These are phyloP conservation scores for Colletotrichum abscissum DNA, from an alignment of 2,329 filamentous ascomycete genomes.

Conservation along the genomic window DNA sequence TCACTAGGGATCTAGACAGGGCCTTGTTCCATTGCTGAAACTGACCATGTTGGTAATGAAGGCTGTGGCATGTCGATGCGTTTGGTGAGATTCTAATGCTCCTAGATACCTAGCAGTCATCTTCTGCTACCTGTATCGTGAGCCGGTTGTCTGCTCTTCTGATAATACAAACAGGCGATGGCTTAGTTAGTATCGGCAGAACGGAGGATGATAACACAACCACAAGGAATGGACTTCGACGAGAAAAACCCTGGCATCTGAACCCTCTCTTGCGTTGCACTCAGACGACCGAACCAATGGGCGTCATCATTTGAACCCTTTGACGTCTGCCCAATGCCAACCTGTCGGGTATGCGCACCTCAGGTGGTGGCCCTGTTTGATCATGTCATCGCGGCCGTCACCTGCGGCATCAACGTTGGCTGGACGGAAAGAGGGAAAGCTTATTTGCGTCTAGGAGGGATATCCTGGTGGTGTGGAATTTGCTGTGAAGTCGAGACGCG, in stretches of 20 bases:
- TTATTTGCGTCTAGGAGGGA: slow-evolving; percentile 11
- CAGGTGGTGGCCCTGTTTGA: slow-evolving; percentile 13
- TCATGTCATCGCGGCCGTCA: slow-evolving; percentile 10
- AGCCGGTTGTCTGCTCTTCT: too few species aligned
- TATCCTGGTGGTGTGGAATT: slow-evolving; percentile 8
- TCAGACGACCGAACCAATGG: not conserved
- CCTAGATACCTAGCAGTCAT: too few species aligned
- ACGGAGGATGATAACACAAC: not conserved
- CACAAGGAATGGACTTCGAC: not conserved
- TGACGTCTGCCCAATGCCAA: not conserved
- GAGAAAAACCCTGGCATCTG: not conserved
- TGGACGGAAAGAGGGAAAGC: slow-evolving; percentile 3
- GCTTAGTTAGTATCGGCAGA: not conserved
- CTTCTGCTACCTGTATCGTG: too few species aligned
- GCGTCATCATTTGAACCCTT: not conserved
- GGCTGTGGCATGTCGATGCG: too few species aligned
- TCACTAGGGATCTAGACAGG: not conserved
- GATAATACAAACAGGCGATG: not conserved
- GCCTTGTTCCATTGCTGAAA: too few species aligned
- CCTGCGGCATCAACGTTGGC: not conserved
- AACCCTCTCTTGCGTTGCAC: not conserved
- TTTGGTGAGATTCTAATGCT: too few species aligned
- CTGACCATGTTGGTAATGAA: too few species aligned
- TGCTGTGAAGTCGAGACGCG: not conserved
- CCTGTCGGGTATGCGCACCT: not conserved